phyloP scores from a whole-genome alignment of 441 rosid genomes.

The Adansonia madagascariensis region DNA sequence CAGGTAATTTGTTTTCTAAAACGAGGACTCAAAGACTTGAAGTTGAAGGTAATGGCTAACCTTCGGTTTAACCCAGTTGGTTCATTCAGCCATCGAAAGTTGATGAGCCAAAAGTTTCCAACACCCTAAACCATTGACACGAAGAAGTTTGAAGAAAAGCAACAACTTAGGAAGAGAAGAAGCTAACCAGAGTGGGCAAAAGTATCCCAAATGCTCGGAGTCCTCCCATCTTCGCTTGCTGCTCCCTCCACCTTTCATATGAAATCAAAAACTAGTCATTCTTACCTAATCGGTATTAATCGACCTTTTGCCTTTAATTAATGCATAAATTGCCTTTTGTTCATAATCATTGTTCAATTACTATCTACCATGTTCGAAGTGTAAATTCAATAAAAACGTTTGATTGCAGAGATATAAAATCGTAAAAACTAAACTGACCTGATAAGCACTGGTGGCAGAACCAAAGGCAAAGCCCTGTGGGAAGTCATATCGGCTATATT shows the following conservation, averaged over 20 bases:
- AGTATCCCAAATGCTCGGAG: conserved; percentile 59
- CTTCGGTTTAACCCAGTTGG: too few relatives aligned
- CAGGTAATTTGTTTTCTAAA: background rate
- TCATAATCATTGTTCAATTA: background rate
- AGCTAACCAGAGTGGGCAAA: conserved; percentile 42
- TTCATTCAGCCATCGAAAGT: too few relatives aligned
- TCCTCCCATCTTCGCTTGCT: conserved; percentile 57
- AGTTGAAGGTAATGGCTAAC: too few relatives aligned
- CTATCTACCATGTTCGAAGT: background rate
- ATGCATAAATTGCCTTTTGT: background rate
- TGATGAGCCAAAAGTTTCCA: background rate
- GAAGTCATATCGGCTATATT: conserved; percentile 50
- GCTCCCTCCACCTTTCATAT: conserved; percentile 49
- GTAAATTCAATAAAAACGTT: background rate
- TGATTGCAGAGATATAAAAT: too few relatives aligned
- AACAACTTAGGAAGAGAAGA: background rate
- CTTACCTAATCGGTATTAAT: background rate
- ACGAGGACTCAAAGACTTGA: background rate
- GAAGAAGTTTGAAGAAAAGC: background rate
- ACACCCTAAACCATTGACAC: too few relatives aligned
- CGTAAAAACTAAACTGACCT: conserved; percentile 36
- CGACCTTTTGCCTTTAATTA: background rate
- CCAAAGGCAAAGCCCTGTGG: conserved; percentile 55
- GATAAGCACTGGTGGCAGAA: conserved; percentile 62
- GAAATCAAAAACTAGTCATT: background rate